These are phyloP conservation scores for Lachancea meyersii DNA, from an alignment of 805 yeast genomes.

Conservation along the genomic window DNA sequence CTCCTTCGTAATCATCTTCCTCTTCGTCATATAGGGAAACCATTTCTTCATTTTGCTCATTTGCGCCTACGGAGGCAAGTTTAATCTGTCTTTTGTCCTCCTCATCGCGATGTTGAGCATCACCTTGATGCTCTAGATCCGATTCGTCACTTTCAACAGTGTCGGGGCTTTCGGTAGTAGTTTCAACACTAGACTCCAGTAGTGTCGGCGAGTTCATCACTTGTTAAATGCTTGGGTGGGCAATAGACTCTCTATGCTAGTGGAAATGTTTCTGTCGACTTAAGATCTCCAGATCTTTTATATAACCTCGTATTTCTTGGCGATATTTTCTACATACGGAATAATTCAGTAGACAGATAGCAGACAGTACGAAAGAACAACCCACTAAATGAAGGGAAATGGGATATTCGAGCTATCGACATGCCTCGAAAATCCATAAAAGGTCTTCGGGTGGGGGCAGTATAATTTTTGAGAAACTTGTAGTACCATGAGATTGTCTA, in stretches of 20 bases:
- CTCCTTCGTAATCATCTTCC: slow-evolving; percentile 2
- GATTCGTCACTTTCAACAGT: neutral
- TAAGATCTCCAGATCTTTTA: no score
- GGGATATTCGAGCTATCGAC: no score
- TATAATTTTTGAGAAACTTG: no score
- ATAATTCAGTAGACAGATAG: neutral
- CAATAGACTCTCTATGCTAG: no score
- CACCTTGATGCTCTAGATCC: neutral
- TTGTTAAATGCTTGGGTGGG: no score
- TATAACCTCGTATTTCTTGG: neutral
- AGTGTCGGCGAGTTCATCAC: neutral
- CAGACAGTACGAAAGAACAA: no score
- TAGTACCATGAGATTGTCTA: no score
- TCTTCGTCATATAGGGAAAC: slow-evolving; percentile 1
- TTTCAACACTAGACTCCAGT: neutral
- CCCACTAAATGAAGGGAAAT: no score
- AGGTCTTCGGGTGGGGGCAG: no score
- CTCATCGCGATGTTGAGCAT: no score
- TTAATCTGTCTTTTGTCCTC: neutral
- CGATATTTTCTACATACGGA: neutral
- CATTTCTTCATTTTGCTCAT: slow-evolving; percentile 1
- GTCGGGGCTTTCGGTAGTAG: neutral
- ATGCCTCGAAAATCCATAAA: no score
- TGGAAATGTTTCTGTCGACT: no score
- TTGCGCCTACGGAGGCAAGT: neutral